These are phyloP conservation scores for Litchi chinensis DNA, from an alignment of 345 rosid genomes.

Conservation along the genomic window DNA sequence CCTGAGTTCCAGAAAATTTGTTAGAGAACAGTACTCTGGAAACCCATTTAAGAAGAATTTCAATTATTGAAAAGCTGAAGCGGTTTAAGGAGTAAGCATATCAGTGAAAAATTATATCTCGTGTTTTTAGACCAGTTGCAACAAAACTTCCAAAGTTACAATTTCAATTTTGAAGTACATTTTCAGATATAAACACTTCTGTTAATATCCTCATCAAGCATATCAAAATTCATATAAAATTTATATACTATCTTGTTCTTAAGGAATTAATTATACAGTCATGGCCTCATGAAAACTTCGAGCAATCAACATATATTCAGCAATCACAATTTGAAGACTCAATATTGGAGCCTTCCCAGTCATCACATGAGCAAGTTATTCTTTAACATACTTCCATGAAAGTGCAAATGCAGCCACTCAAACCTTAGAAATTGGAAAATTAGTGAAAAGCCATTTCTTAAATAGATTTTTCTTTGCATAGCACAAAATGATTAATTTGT, in stretches of 20 bases:
- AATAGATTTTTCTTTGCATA: neutral
- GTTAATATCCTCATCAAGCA: neutral
- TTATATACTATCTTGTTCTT: neutral
- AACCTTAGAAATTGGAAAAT: neutral
- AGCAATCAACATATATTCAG: neutral
- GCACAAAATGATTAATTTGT: neutral
- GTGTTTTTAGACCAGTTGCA: neutral
- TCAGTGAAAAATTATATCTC: neutral
- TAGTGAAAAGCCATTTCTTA: neutral
- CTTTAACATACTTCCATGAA: neutral
- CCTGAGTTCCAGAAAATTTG: neutral
- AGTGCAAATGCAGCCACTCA: slow-evolving; percentile 2
- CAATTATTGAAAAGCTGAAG: neutral
- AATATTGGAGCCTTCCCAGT: neutral
- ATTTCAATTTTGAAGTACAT: slow-evolving; percentile 2
- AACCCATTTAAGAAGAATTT: neutral
- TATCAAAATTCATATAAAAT: neutral
- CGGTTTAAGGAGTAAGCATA: neutral
- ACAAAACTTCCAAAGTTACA: neutral
- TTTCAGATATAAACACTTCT: neutral
- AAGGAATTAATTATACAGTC: neutral
- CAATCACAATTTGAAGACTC: neutral
- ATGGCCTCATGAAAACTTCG: neutral
- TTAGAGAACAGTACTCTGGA: neutral
- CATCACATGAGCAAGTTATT: neutral